Evolutionary conservation across 2,329 filamentous ascomycete genomes (phyloP).

Genomic region (Juglanconis sp.): DNA sequence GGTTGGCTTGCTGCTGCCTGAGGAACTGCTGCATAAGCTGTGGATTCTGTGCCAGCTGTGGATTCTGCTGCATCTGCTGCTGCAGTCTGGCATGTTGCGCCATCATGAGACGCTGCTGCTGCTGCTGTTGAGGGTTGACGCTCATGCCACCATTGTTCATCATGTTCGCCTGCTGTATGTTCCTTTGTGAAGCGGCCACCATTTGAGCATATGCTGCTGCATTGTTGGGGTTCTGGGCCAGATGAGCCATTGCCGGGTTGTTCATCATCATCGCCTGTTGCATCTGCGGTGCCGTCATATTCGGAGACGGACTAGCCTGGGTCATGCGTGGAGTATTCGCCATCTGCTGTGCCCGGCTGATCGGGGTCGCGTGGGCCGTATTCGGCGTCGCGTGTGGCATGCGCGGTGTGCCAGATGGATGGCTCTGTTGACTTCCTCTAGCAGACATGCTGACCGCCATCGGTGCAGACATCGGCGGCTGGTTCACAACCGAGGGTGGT

Average conservation of each 20-base stretch:
- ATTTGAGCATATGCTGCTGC: constrained; percentile 35
- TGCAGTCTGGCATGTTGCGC: constrained; percentile 21
- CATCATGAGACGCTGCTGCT: constrained; percentile 33
- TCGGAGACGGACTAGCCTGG: constrained; percentile 60
- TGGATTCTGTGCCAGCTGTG: constrained; percentile 18
- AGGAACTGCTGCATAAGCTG: constrained; percentile 34
- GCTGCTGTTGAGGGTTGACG: constrained; percentile 35
- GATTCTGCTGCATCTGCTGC: constrained; percentile 29
- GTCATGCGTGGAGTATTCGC: constrained; percentile 59
- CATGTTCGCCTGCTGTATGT: constrained; percentile 37
- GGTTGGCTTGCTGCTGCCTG: constrained; percentile 12
- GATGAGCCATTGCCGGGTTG: constrained; percentile 38
- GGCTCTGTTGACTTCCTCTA: constrained; percentile 64
- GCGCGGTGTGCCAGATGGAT: constrained; percentile 60
- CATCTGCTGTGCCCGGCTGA: constrained; percentile 45
- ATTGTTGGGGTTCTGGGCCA: constrained; percentile 37
- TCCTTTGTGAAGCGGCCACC: constrained; percentile 28
- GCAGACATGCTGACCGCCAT: constrained; percentile 63
- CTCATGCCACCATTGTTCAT: constrained; percentile 39
- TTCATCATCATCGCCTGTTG: constrained; percentile 50
- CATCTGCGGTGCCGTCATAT: constrained; percentile 57
- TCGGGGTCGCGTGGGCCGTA: constrained; percentile 58
- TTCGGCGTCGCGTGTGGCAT: constrained; percentile 61
- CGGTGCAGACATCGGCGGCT: constrained; percentile 53
- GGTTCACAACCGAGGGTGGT: constrained; percentile 62